phyloP scores from a whole-genome alignment of 1,139 yeast genomes.

The Scheffersomyces parashehatae region DNA sequence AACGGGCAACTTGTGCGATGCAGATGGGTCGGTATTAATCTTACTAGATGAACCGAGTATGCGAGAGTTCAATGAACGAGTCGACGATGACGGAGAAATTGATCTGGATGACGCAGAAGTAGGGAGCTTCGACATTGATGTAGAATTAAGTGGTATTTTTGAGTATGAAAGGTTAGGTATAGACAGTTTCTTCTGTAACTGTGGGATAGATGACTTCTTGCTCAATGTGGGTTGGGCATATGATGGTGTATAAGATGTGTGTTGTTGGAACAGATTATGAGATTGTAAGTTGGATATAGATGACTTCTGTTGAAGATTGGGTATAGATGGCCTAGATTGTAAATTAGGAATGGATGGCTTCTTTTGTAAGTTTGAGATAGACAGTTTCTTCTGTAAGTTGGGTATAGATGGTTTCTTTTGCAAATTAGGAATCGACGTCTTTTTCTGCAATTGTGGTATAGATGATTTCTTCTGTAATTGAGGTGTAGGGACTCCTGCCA shows the following conservation, averaged over 20 bases:
- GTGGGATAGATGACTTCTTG: conserved; percentile 12
- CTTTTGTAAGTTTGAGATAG: conserved; percentile 13
- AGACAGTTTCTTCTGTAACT: conserved; percentile 4
- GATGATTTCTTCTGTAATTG: conserved; percentile 16
- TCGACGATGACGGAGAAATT: conserved; percentile 5
- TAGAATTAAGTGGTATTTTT: neutral
- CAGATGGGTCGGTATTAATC: neutral
- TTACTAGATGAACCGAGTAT: conserved; percentile 1
- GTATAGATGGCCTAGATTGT: conserved; percentile 16
- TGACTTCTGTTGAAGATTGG: conserved; percentile 14
- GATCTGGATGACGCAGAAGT: conserved; percentile 1
- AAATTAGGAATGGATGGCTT: conserved; percentile 14
- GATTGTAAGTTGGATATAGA: conserved; percentile 10
- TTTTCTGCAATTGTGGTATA: conserved; percentile 16
- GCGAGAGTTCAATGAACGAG: conserved; percentile 6
- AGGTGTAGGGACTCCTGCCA: conserved; percentile 33
- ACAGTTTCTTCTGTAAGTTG: conserved; percentile 13
- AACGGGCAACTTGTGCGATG: neutral
- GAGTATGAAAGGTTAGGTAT: neutral
- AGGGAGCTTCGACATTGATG: neutral
- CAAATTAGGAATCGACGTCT: conserved; percentile 14
- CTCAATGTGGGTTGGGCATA: conserved; percentile 1
- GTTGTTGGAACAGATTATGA: conserved; percentile 12
- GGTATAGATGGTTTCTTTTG: conserved; percentile 16
- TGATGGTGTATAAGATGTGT: conserved; percentile 2